Percentiles rank a stretch among this genome's conserved stretches.
Conservation (phyloP, 2,329 filamentous ascomycete species). For the Fusarium pseudocircinatum region DNA sequence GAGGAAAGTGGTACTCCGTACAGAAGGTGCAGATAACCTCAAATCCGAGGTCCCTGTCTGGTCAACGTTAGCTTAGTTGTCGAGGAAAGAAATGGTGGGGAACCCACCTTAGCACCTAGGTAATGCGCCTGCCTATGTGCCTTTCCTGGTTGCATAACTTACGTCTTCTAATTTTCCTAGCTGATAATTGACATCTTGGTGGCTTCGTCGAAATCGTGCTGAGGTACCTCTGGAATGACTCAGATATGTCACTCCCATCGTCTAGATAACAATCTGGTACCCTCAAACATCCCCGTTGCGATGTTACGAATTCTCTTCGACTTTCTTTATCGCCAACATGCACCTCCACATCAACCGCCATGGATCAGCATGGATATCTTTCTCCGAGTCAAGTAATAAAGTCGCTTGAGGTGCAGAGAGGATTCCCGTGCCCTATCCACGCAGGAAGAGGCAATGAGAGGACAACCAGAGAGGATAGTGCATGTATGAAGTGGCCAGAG, state of each 20-base stretch:
- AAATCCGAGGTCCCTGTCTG: slow-evolving; percentile 19
- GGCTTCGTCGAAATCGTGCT: slow-evolving; percentile 1
- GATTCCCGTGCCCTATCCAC: slow-evolving; percentile 33
- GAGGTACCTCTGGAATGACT: neutral
- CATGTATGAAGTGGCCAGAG: slow-evolving; percentile 30
- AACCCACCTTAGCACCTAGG: neutral
- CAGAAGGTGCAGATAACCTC: slow-evolving; percentile 27
- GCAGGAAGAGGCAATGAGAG: slow-evolving; percentile 23
- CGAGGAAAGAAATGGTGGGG: slow-evolving; percentile 18
- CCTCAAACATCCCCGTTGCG: neutral
- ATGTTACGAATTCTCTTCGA: slow-evolving; percentile 1
- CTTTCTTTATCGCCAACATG: neutral
- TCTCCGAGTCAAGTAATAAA: slow-evolving; percentile 26
- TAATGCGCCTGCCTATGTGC: neutral
- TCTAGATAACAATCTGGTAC: neutral
- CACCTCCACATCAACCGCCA: slow-evolving; percentile 15
- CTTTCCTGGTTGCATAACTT: neutral
- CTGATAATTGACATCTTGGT: slow-evolving; percentile 13
- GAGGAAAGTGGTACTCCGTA: slow-evolving; percentile 10
- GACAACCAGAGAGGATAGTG: slow-evolving; percentile 5
- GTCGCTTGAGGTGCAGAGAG: slow-evolving; percentile 22
- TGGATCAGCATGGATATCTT: slow-evolving; percentile 14
- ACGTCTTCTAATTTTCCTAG: slow-evolving; percentile 5
- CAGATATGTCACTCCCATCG: slow-evolving; percentile 5
- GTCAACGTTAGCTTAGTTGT: slow-evolving; percentile 24